Evolutionary conservation across 495 filamentous ascomycete genomes (phyloP).

Genomic region (Peziza echinospora): DNA sequence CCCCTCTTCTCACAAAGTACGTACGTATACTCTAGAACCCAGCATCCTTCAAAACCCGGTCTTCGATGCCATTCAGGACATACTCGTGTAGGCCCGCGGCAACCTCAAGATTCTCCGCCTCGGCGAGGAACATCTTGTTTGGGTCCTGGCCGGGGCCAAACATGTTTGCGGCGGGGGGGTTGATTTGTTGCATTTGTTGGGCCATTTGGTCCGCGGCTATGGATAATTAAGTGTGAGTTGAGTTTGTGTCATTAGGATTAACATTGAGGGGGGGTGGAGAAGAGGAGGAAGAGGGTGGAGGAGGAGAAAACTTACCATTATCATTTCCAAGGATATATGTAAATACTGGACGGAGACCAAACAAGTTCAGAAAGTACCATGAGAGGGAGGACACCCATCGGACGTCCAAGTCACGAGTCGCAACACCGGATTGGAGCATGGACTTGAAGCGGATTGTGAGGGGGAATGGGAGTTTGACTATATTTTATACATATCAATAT

Average conservation of each 20-base stretch:
- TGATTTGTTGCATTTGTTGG: slow-evolving; percentile 75
- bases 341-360: slow-evolving; percentile 93
- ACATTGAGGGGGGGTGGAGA: background rate
- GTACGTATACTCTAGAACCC: no score
- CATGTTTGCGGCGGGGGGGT: slow-evolving; percentile 44
- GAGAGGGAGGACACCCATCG: slow-evolving; percentile 95
- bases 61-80: slow-evolving; percentile 67
- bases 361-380: slow-evolving; percentile 95
- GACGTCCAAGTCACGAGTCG: slow-evolving; percentile 86
- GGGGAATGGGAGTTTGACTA: slow-evolving; percentile 96
- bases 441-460: slow-evolving; percentile 96
- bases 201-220: slow-evolving; percentile 84
- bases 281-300: no score
- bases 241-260: slow-evolving; percentile 4
- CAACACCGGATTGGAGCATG: slow-evolving; percentile 40
- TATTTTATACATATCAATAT: background rate
- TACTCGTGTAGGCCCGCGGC: slow-evolving; percentile 58
- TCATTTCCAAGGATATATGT: slow-evolving; percentile 90
- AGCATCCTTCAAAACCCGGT: no score
- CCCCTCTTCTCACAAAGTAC: no score
- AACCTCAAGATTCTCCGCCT: slow-evolving; percentile 90
- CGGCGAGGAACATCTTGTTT: slow-evolving; percentile 72
- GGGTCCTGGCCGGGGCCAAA: slow-evolving; percentile 90
- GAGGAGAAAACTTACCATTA: slow-evolving; percentile 42
- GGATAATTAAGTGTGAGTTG: slow-evolving; percentile 5